Percentiles rank a stretch among this genome's conserved stretches.
Conservation (phyloP, 140 eudicot genomes). For the Senecio squalidus region DNA sequence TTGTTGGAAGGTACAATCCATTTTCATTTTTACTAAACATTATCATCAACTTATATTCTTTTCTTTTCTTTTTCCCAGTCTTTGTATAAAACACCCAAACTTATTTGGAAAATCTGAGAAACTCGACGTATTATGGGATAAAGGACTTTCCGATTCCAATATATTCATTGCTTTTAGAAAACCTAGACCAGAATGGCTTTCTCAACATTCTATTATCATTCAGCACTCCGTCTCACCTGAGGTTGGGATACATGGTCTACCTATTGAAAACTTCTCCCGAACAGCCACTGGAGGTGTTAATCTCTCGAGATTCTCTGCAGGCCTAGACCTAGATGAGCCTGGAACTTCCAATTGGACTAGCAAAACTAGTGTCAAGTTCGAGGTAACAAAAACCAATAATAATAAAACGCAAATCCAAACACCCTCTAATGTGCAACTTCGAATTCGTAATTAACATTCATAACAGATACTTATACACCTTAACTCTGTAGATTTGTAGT, state of each 20-base stretch:
- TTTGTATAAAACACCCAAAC: slow-evolving; percentile 91
- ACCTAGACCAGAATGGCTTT: slow-evolving; percentile 86
- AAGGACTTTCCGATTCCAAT: slow-evolving; percentile 89
- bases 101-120: slow-evolving; percentile 94
- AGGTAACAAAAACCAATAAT: slow-evolving; percentile 51
- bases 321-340: slow-evolving; percentile 80
- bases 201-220: slow-evolving; percentile 68
- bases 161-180: slow-evolving; percentile 76
- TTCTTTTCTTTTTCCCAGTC: slow-evolving; percentile 40
- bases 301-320: slow-evolving; percentile 72
- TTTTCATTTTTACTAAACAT: not conserved
- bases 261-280: slow-evolving; percentile 72
- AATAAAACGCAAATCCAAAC: not conserved
- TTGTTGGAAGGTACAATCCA: slow-evolving; percentile 74
- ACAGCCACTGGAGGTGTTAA: slow-evolving; percentile 91
- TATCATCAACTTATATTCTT: not conserved
- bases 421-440: not conserved
- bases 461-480: not conserved
- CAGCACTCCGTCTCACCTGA: slow-evolving; percentile 97
- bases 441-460: not conserved
- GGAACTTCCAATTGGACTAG: slow-evolving; percentile 80
- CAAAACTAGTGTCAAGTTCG: slow-evolving; percentile 79
- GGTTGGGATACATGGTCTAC: slow-evolving; percentile 79
- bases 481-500: no score
- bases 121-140: slow-evolving; percentile 91